Evolutionary conservation across 1,284 basidiomycete species (phyloP).

Genomic region (Malassezia sympodialis): DNA sequence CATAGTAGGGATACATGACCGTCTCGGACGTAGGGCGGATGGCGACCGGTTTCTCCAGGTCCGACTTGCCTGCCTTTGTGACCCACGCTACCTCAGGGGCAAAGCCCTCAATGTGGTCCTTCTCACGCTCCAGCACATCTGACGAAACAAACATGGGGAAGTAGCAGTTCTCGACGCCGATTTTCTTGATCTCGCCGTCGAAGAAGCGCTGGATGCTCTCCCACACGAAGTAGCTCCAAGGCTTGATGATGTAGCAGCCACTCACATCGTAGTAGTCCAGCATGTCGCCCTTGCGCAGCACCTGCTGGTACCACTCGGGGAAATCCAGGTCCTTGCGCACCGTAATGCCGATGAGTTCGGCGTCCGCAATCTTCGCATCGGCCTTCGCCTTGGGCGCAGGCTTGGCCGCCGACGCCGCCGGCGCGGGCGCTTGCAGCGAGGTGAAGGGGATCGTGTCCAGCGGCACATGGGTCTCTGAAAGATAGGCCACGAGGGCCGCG

Average conservation of each 20-base stretch:
- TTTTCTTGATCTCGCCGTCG: slow-evolving; percentile 65
- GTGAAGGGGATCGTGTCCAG: slow-evolving; percentile 33
- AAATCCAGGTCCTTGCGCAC: slow-evolving; percentile 46
- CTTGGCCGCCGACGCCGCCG: slow-evolving; percentile 18
- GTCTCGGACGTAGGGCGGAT: slow-evolving; percentile 97
- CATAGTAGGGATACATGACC: slow-evolving; percentile 92
- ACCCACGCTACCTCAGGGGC: slow-evolving; percentile 99
- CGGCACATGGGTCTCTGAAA: slow-evolving; percentile 36
- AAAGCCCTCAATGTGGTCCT: slow-evolving; percentile 99
- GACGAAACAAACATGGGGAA: slow-evolving; percentile 98
- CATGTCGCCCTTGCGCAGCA: slow-evolving; percentile 97
- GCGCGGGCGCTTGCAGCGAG: slow-evolving; percentile 23
- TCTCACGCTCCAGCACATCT: slow-evolving; percentile 88
- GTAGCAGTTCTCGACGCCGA: slow-evolving; percentile 93
- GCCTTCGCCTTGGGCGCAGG: slow-evolving; percentile 22
- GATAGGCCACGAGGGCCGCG: slow-evolving; percentile 32
- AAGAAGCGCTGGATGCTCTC: slow-evolving; percentile 67
- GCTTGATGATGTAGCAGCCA: slow-evolving; percentile 96
- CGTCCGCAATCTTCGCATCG: slow-evolving; percentile 41
- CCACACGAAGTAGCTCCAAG: slow-evolving; percentile 96
- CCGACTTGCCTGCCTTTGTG: slow-evolving; percentile 80
- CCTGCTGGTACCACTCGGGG: slow-evolving; percentile 55
- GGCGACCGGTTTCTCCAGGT: slow-evolving; percentile 92
- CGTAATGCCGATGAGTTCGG: slow-evolving; percentile 46
- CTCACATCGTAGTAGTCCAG: slow-evolving; percentile 97